Conservation (phyloP, 768 basidiomycete genomes). For the Mycena haematopus region DNA sequence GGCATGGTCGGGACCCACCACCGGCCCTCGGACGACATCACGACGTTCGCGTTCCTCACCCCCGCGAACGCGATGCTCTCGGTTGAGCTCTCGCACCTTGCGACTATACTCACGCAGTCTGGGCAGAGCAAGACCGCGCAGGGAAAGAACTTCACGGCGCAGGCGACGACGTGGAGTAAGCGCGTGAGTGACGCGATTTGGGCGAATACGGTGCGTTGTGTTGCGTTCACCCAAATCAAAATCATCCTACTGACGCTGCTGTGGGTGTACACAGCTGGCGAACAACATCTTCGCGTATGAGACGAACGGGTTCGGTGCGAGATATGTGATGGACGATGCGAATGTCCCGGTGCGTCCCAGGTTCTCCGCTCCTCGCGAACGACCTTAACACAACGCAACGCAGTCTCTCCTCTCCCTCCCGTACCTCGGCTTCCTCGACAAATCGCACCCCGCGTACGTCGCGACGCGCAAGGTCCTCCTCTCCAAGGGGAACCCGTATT, state of each 20-base stretch:
- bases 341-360: constrained; percentile 75
- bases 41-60: constrained; percentile 74
- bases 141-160: constrained; percentile 56
- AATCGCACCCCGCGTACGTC: constrained; percentile 60
- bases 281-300: constrained; percentile 79
- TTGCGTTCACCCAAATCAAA: no score
- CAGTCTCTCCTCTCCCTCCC: constrained; percentile 81
- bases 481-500: constrained; percentile 75
- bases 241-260: no score
- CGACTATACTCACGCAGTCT: constrained; percentile 49
- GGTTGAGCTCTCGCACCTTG: constrained; percentile 70
- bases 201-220: constrained; percentile 60
- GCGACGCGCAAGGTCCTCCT: constrained; percentile 69
- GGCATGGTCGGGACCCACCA: constrained; percentile 76
- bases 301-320: constrained; percentile 73
- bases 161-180: constrained; percentile 63
- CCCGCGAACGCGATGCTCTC: constrained; percentile 86
- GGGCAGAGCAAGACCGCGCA: constrained; percentile 42
- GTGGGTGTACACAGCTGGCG: constrained; percentile 52
- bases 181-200: constrained; percentile 67
- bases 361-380: not conserved
- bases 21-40: constrained; percentile 78
- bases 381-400: not conserved
- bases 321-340: constrained; percentile 86
- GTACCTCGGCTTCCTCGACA: constrained; percentile 79